Conservation (phyloP, 345 rosid genomes). For the Rhodamnia rubescens region DNA sequence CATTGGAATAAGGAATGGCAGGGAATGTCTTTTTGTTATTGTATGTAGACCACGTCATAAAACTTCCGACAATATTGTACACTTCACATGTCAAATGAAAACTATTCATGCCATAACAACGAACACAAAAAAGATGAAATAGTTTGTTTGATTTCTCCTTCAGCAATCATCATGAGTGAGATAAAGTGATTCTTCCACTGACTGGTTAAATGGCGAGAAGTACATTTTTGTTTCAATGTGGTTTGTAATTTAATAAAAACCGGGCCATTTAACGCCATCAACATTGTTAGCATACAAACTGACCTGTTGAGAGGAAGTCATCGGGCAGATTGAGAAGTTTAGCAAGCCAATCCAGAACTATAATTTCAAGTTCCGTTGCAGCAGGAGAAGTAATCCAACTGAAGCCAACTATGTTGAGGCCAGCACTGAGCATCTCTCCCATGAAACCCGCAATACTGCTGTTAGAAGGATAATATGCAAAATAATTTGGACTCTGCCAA, state of each 20-base stretch:
- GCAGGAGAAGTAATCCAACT: slow-evolving; percentile 96
- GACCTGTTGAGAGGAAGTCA: slow-evolving; percentile 67
- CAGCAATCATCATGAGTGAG: not conserved
- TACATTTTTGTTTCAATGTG: too few species aligned
- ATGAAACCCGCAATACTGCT: slow-evolving; percentile 86
- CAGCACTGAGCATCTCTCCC: slow-evolving; percentile 97
- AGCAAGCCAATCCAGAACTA: slow-evolving; percentile 93
- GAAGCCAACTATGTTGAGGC: slow-evolving; percentile 77
- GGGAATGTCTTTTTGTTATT: not conserved
- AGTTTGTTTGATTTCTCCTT: not conserved
- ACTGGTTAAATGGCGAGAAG: not conserved
- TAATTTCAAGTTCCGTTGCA: slow-evolving; percentile 85
- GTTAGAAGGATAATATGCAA: slow-evolving; percentile 83
- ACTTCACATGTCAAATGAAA: not conserved
- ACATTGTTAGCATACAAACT: not conserved
- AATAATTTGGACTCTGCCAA: slow-evolving; percentile 87
- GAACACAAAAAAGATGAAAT: not conserved
- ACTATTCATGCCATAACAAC: not conserved
- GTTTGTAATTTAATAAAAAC: not conserved
- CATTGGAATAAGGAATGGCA: not conserved
- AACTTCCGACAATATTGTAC: not conserved
- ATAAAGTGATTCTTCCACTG: not conserved
- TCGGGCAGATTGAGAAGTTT: slow-evolving; percentile 66
- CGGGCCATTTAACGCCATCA: not conserved
- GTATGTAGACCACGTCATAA: not conserved